phyloP scores from a whole-genome alignment of 805 yeast species.

The Vanderwaltozyma yarrowii region DNA sequence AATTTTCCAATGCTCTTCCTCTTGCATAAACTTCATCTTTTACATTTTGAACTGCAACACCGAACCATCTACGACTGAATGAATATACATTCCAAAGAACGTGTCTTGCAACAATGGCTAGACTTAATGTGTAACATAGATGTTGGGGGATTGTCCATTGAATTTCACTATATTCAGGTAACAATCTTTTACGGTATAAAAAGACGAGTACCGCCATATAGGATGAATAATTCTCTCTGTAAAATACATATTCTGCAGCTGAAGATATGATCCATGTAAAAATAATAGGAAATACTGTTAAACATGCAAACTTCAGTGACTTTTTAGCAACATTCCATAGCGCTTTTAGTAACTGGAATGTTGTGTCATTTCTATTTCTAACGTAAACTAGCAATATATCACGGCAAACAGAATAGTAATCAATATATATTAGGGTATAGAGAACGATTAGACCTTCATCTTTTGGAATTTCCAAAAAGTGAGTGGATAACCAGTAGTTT shows the following conservation, averaged over 20 bases:
- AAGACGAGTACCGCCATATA: slow-evolving; percentile 1
- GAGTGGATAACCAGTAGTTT: too few species aligned
- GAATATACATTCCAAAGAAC: slow-evolving; percentile 1
- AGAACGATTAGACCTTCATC: too few species aligned
- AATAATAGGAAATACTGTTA: slow-evolving; percentile 3
- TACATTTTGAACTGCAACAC: slow-evolving; percentile 31
- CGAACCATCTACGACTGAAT: slow-evolving; percentile 15
- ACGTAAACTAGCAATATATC: neutral
- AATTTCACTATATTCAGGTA: slow-evolving; percentile 1
- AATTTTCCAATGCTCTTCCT: slow-evolving; percentile 45
- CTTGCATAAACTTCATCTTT: slow-evolving; percentile 47
- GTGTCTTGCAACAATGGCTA: slow-evolving; percentile 5
- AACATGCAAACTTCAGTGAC: neutral
- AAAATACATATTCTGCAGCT: slow-evolving; percentile 10
- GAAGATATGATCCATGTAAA: slow-evolving; percentile 10
- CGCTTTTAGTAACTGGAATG: neutral
- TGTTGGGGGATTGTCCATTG: slow-evolving; percentile 17
- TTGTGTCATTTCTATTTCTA: neutral
- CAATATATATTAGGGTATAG: too few species aligned
- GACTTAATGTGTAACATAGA: slow-evolving; percentile 6
- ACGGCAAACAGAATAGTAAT: neutral
- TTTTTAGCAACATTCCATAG: neutral
- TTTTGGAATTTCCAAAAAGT: too few species aligned
- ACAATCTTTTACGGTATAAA: slow-evolving; percentile 9
- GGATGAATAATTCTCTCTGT: slow-evolving; percentile 8